Evolutionary conservation across 2,329 filamentous ascomycete species (phyloP).

Genomic region (Daldinia sp.): DNA sequence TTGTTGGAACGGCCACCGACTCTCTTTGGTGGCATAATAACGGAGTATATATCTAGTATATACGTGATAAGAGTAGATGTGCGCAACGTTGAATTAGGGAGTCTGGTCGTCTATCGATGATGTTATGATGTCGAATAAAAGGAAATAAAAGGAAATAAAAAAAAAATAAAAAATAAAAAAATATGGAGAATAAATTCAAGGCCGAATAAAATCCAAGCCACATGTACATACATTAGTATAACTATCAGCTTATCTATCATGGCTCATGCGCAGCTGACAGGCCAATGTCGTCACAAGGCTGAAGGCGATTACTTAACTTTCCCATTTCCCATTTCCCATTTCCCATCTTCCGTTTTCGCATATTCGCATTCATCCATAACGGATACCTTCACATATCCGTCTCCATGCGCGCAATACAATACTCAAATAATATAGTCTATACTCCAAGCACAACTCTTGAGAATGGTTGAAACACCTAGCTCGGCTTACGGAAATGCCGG

Average conservation of each 20-base stretch:
- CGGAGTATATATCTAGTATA: too few species aligned
- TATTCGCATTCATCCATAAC: background rate
- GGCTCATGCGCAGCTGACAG: conserved; percentile 22
- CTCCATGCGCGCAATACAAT: conserved; percentile 14
- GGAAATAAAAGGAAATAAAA: background rate
- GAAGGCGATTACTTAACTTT: background rate
- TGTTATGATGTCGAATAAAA: background rate
- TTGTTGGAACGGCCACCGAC: conserved; percentile 57
- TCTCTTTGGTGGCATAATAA: conserved; percentile 69
- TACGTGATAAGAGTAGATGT: background rate
- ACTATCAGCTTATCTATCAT: background rate
- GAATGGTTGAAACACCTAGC: conserved; percentile 39
- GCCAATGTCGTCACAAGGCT: conserved; percentile 36
- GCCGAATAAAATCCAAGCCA: background rate
- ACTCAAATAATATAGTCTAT: background rate
- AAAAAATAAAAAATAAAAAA: background rate
- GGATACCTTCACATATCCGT: background rate
- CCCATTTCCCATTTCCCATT: background rate
- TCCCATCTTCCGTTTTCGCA: background rate
- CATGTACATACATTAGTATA: too few species aligned
- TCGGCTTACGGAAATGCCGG: conserved; percentile 45
- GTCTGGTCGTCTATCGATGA: too few species aligned
- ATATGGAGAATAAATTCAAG: background rate
- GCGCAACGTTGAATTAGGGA: too few species aligned
- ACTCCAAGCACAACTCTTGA: background rate